Evolutionary conservation across 208 protist genomes (phyloP).

Genomic region (Leptomonas pyrrhocoris): DNA sequence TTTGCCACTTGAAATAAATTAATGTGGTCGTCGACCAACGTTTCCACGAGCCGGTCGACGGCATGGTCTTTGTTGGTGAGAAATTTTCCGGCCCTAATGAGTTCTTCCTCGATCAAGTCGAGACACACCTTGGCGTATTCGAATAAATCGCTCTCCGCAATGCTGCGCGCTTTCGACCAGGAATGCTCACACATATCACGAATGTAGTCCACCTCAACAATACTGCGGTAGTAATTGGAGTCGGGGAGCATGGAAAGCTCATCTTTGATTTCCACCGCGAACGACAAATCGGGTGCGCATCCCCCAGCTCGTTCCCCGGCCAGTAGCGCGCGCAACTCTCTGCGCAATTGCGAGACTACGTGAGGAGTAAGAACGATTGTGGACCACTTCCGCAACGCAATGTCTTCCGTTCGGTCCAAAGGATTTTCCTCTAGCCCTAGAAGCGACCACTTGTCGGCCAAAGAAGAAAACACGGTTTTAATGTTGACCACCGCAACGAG

Average conservation of each 20-base stretch:
- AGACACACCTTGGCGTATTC: constrained; percentile 25
- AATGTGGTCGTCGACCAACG: constrained; percentile 40
- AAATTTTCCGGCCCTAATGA: constrained; percentile 27
- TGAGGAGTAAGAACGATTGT: constrained; percentile 28
- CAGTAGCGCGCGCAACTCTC: constrained; percentile 30
- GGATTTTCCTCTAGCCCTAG: constrained; percentile 36
- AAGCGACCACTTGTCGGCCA: constrained; percentile 37
- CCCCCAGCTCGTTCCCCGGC: constrained; percentile 21
- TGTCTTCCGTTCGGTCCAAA: constrained; percentile 43
- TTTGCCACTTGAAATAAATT: constrained; percentile 8
- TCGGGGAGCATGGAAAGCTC: constrained; percentile 49
- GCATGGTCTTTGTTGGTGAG: constrained; percentile 34
- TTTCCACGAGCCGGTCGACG: constrained; percentile 28
- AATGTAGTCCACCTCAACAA: constrained; percentile 45
- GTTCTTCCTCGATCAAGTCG: constrained; percentile 33
- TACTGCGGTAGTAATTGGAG: constrained; percentile 34
- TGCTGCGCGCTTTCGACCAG: constrained; percentile 12
- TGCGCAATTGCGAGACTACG: constrained; percentile 20
- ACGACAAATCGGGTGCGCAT: constrained; percentile 4
- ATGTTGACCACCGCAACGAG: constrained; percentile 42
- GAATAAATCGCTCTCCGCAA: constrained; percentile 14
- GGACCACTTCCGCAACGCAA: constrained; percentile 45
- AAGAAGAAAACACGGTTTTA: constrained; percentile 50
- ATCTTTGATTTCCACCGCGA: constrained; percentile 44
- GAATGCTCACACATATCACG: constrained; percentile 39